Evolutionary conservation across 2,329 filamentous ascomycete species (phyloP).

Genomic region (Rhexocercosporidium sp.): DNA sequence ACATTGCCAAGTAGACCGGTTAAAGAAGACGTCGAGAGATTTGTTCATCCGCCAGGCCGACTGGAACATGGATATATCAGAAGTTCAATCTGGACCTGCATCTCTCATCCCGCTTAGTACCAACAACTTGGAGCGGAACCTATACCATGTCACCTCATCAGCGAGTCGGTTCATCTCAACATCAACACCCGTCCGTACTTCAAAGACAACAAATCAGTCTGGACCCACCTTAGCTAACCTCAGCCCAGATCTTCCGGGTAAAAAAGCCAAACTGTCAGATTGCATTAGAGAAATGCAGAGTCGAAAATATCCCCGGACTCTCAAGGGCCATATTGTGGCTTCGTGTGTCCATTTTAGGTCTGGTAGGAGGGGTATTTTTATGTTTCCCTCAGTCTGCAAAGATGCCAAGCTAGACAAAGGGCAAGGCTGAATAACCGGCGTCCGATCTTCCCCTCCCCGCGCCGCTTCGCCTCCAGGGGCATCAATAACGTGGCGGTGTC

Average conservation of each 20-base stretch:
- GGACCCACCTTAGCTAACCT: not conserved
- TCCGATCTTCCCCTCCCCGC: conserved; percentile 2
- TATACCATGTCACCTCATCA: not conserved
- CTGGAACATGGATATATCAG: not conserved
- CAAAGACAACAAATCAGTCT: not conserved
- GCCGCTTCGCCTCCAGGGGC: not conserved
- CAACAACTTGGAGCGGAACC: conserved; percentile 5
- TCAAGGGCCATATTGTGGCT: conserved; percentile 26
- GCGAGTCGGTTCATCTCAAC: not conserved
- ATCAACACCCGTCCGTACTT: not conserved
- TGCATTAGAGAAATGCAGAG: not conserved
- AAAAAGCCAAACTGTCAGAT: not conserved
- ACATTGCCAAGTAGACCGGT: not conserved
- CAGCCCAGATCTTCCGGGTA: conserved; percentile 7
- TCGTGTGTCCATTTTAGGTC: conserved; percentile 22
- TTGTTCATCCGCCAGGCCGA: conserved; percentile 19
- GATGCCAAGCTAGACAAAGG: not conserved
- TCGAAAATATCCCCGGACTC: not conserved
- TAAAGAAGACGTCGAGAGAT: conserved; percentile 3
- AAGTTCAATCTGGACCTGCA: conserved; percentile 20
- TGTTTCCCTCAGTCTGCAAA: not conserved
- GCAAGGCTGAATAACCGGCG: not conserved
- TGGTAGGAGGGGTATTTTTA: not conserved
- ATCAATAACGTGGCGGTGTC: not conserved
- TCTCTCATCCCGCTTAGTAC: conserved; percentile 9